Conservation (phyloP, 2,329 filamentous ascomycete species). For the Phialocephala sp. region DNA sequence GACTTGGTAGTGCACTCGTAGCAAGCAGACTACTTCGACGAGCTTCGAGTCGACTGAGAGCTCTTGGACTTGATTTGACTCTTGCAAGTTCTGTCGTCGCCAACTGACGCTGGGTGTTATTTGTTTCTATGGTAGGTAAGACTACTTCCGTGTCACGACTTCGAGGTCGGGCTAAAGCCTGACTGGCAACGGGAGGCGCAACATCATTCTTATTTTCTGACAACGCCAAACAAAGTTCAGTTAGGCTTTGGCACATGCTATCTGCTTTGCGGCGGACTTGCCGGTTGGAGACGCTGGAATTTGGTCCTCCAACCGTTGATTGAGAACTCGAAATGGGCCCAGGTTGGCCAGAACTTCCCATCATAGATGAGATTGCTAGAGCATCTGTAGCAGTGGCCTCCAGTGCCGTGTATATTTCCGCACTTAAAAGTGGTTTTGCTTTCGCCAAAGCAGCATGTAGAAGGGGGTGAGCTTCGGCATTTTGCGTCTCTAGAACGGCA, state of each 20-base stretch:
- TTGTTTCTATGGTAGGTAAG: constrained; percentile 32
- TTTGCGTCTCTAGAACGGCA: constrained; percentile 46
- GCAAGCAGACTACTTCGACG: constrained; percentile 43
- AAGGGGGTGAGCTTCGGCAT: constrained; percentile 72
- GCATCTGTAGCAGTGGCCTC: constrained; percentile 85
- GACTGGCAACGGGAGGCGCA: constrained; percentile 16
- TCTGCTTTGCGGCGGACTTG: constrained; percentile 90
- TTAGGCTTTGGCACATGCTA: constrained; percentile 88
- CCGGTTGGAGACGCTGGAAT: constrained; percentile 68
- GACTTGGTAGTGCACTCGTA: constrained; percentile 39
- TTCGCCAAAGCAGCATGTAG: constrained; percentile 82
- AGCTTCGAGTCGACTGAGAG: constrained; percentile 42
- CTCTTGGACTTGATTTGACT: constrained; percentile 41
- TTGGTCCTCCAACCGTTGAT: constrained; percentile 48
- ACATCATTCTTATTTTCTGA: constrained; percentile 59
- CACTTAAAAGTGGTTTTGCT: constrained; percentile 70
- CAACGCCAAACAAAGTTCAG: constrained; percentile 87
- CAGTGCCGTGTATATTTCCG: constrained; percentile 77
- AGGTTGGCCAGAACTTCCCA: constrained; percentile 73
- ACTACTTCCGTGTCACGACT: constrained; percentile 32
- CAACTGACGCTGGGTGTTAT: constrained; percentile 29
- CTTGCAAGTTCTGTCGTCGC: constrained; percentile 32
- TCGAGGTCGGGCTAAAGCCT: constrained; percentile 26
- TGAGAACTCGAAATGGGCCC: constrained; percentile 68
- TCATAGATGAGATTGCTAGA: constrained; percentile 76